These are phyloP conservation scores for Phytophthora syringae DNA, from an alignment of 352 stramenopile genomes.

Conservation along the genomic window DNA sequence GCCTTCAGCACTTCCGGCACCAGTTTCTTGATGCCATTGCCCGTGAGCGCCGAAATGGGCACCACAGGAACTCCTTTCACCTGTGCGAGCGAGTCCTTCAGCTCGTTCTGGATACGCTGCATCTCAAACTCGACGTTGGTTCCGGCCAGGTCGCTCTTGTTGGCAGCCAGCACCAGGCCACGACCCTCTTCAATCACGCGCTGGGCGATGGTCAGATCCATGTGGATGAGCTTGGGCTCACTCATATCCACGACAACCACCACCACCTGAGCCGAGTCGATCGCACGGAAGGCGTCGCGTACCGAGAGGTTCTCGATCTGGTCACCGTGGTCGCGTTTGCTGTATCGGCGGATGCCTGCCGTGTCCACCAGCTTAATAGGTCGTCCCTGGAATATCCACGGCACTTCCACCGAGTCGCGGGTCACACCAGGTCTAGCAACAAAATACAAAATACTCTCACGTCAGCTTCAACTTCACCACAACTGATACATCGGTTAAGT, in stretches of 20 bases:
- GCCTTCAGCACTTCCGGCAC: conserved; percentile 84
- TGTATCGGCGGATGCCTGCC: conserved; percentile 82
- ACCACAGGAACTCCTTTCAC: conserved; percentile 81
- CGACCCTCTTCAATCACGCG: conserved; percentile 83
- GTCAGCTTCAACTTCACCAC: conserved; percentile 3
- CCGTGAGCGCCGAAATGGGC: conserved; percentile 77
- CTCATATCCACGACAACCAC: conserved; percentile 87
- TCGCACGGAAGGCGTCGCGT: conserved; percentile 79
- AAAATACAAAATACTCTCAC: not conserved
- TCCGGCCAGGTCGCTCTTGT: conserved; percentile 75
- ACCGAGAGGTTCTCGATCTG: conserved; percentile 89
- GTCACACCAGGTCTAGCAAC: conserved; percentile 73
- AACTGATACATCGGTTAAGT: not conserved
- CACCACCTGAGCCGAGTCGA: conserved; percentile 83
- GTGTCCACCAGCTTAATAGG: conserved; percentile 86
- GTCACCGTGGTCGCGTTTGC: conserved; percentile 84
- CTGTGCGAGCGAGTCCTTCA: conserved; percentile 75
- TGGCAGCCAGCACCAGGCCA: conserved; percentile 74
- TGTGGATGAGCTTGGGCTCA: conserved; percentile 82
- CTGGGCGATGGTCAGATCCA: conserved; percentile 87
- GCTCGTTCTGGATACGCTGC: conserved; percentile 70
- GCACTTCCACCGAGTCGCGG: conserved; percentile 82
- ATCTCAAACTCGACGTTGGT: conserved; percentile 64
- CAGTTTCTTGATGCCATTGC: conserved; percentile 80
- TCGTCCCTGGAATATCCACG: conserved; percentile 74